Evolutionary conservation across 2,329 filamentous ascomycete species (phyloP), one percentile per base, ranked within the genome.

Genomic region (Microcyclosporella mali): DNA sequence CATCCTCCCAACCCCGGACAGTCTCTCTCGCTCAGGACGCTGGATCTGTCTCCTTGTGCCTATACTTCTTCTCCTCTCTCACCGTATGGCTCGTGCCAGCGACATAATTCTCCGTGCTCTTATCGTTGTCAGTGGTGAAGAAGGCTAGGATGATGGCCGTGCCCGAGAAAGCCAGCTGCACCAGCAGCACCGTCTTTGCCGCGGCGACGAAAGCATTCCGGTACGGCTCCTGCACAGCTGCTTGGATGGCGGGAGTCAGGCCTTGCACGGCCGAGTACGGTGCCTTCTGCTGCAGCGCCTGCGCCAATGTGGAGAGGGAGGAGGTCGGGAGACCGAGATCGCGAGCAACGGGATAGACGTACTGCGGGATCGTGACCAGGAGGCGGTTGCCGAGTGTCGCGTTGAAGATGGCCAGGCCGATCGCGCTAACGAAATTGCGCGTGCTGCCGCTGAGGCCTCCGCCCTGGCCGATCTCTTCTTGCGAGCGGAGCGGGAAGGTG

Each of bases 381-480:
- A 56, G 45, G 4, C 52, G 48, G 33, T 57, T 57, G 34, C 34
- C 52, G 14, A 57, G 48, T 3, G 50, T 49, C 4, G 55, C 47
- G 9, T 49, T 53, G 38, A 53, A 57, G 21, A 57, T 46, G 2
- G 53, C 53, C 6, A 55, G 47, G 6, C 51, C 45, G 34, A 57
- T 51, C 19, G 51, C 51, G 18, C 49, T 53, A 10, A 50, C 47
- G 39, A 55, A 56, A 28, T 54, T 54, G 7, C 54, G 46, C 9
- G 47, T 55, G 31, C 43, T 48, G 12, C 52, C 55, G 40, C 40
- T 48, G 19, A 57, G 45, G 14, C 52, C 55, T 18, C 51, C 51
- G 31, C 47, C 55, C 36, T 54, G 51, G 2, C 55, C 55, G 14
- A 57, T 56, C 37, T 57, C 53, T 33, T 57, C 52, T 40, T 57